Conservation (phyloP, 2,329 filamentous ascomycete genomes). For the Ambrosiella cleistominuta region DNA sequence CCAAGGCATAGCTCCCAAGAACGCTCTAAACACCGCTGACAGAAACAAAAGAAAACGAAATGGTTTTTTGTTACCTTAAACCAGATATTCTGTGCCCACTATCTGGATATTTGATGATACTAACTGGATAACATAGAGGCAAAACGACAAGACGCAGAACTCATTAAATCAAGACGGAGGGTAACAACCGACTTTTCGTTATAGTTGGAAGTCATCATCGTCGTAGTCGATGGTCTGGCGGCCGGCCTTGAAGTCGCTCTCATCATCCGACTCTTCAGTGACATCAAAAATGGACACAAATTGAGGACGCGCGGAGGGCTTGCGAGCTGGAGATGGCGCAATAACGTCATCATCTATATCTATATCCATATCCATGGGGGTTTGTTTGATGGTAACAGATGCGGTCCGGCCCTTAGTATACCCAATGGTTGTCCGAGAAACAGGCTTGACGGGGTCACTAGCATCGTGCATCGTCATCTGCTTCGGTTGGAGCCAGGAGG, state of each 20-base stretch:
- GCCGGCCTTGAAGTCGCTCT: slow-evolving; percentile 17
- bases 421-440: slow-evolving; percentile 67
- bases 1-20: not conserved
- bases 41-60: slow-evolving; percentile 5
- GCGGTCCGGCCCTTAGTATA: slow-evolving; percentile 60
- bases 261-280: slow-evolving; percentile 27
- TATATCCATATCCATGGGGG: not conserved
- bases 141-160: not conserved
- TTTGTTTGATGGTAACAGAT: slow-evolving; percentile 17
- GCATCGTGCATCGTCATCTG: slow-evolving; percentile 3
- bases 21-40: not conserved
- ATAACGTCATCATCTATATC: not conserved
- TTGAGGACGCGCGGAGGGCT: slow-evolving; percentile 25
- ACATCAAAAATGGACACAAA: slow-evolving; percentile 42
- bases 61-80: slow-evolving; percentile 7
- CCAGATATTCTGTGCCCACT: slow-evolving; percentile 12
- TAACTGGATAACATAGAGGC: not conserved
- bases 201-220: slow-evolving; percentile 39
- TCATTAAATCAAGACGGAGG: not conserved
- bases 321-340: slow-evolving; percentile 7
- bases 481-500: slow-evolving; percentile 12
- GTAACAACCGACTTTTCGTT: slow-evolving; percentile 17
- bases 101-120: slow-evolving; percentile 7
- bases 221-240: slow-evolving; percentile 24
- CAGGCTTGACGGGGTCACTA: slow-evolving; percentile 22